Base-by-base conservation (phyloP, 1,284 basidiomycete genomes). In the Salmacisia buchloeana region DNA sequence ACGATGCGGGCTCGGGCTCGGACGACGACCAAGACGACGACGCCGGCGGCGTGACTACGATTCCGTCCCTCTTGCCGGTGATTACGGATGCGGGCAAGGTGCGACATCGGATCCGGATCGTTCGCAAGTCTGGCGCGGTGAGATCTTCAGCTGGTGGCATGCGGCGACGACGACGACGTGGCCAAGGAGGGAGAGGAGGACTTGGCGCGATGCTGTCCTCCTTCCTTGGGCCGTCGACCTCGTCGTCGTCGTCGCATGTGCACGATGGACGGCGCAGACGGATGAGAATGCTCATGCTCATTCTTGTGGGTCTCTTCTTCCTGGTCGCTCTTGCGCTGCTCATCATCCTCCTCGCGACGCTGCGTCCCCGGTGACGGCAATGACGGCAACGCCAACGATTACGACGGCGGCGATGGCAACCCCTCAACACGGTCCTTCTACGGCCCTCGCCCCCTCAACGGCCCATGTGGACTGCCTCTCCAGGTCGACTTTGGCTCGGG, bases 1-100 rank as follows among this genome's bases (percentile, higher is more conserved):
- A 25, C 5, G 45, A 7, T 6, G 45, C 45, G 18, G 45, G 10
- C 3, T 38, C n/a, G n/a, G n/a, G n/a, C n/a, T n/a, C n/a, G n/a
- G n/a, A n/a, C n/a, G n/a, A n/a, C n/a, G n/a, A n/a, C n/a, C n/a
- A n/a, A n/a, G n/a, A n/a, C n/a, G n/a, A n/a, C n/a, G n/a, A n/a
- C n/a, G n/a, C n/a, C n/a, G n/a, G n/a, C n/a, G n/a, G n/a, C n/a
- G n/a, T n/a, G 25, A 52, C 15, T n/a, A 29, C 46, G 25, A 54
- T 27, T 2, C 49, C 49, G 0, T 18, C 49, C 13, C 31, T 54
- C 49, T 13, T 31, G 21, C 49, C 49, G 15, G 27, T 29, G 49
- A 54, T 54, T 31, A 54, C 49, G 15, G 49, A 9, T 18, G 49
- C 31, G 5, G 49, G 49, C 27, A 54, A 54, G 49, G 49, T 54